phyloP scores from a whole-genome alignment of 306 rosid species.

The Erythrophleum fordii region DNA sequence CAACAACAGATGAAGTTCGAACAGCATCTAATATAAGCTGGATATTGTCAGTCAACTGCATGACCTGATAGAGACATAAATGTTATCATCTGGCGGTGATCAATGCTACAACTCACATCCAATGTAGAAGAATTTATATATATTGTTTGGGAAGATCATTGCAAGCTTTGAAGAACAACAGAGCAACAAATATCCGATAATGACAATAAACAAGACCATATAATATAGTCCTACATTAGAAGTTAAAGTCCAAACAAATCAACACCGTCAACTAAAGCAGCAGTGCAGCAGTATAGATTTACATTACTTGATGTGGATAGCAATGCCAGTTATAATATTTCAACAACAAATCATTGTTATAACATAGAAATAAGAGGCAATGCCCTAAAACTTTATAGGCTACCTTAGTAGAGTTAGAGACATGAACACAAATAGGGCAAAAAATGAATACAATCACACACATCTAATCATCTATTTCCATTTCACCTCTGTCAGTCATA shows the following conservation, averaged over 20 bases:
- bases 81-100: slow-evolving; percentile 4
- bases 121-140: not conserved
- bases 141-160: not conserved
- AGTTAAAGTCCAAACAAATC: slow-evolving; percentile 2
- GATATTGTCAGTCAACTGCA: slow-evolving; percentile 65
- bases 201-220: slow-evolving; percentile 4
- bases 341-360: not conserved
- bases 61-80: slow-evolving; percentile 51
- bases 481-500: slow-evolving; percentile 14
- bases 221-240: slow-evolving; percentile 21
- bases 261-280: not conserved
- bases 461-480: slow-evolving; percentile 13
- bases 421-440: not conserved
- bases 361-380: not conserved
- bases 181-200: not conserved
- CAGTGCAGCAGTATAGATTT: not conserved
- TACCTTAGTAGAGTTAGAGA: not conserved
- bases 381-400: slow-evolving; percentile 3
- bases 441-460: slow-evolving; percentile 7
- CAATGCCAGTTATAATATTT: not conserved
- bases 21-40: slow-evolving; percentile 73
- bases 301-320: not conserved
- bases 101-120: not conserved
- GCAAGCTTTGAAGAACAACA: slow-evolving; percentile 2
- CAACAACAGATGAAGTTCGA: slow-evolving; percentile 64